phyloP scores from a whole-genome alignment of 1,284 basidiomycete genomes.

The Irpex lacteus region DNA sequence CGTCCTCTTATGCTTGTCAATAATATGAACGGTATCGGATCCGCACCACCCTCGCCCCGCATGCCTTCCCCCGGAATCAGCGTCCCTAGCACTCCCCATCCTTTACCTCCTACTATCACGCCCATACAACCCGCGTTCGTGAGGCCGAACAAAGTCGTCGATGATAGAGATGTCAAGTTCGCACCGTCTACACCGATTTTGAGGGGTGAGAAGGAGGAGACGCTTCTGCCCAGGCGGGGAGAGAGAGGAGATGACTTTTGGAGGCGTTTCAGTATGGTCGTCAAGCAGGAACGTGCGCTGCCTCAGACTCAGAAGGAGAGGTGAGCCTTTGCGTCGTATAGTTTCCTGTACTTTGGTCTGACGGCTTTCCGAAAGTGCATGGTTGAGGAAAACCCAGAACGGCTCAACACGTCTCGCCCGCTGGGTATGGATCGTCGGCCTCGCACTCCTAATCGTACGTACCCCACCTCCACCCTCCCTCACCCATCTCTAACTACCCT shows the following conservation, averaged over 20 bases:
- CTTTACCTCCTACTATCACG: constrained; percentile 69
- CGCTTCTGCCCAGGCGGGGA: constrained; percentile 59
- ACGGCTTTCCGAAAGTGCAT: constrained; percentile 40
- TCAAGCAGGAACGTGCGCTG: constrained; percentile 56
- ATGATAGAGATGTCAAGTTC: constrained; percentile 48
- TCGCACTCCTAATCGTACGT: constrained; percentile 55
- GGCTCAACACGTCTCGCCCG: constrained; percentile 51
- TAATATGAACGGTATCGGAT: constrained; percentile 10
- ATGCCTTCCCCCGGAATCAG: constrained; percentile 24
- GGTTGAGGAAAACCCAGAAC: constrained; percentile 62
- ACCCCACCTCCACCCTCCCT: neutral
- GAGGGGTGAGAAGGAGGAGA: constrained; percentile 65
- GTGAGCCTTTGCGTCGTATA: constrained; percentile 28
- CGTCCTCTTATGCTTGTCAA: constrained; percentile 36
- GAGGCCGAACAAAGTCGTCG: constrained; percentile 49
- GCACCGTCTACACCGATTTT: constrained; percentile 52
- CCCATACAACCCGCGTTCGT: constrained; percentile 78
- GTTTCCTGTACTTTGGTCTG: constrained; percentile 5
- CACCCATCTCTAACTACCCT: neutral
- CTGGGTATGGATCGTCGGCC: constrained; percentile 67
- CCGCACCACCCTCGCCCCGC: constrained; percentile 11
- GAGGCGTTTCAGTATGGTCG: constrained; percentile 81
- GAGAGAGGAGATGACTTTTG: constrained; percentile 80
- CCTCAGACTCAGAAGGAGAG: constrained; percentile 46
- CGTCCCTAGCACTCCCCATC: constrained; percentile 56